Base-by-base conservation (phyloP, 768 basidiomycete genomes). In the Leucocoprinus leucothites region DNA sequence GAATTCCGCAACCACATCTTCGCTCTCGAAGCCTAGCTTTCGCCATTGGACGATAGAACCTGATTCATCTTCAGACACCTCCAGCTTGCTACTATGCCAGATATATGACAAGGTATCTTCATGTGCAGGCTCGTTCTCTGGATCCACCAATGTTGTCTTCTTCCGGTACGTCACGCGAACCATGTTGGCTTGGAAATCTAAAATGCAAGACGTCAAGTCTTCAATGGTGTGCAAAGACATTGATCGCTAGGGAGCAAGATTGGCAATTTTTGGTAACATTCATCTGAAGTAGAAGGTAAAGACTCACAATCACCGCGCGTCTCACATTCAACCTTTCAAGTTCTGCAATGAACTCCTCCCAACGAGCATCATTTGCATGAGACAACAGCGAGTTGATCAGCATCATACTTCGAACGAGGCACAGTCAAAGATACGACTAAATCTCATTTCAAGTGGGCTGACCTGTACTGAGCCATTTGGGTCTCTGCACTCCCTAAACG, bases 171-270 rank as follows among this genome's bases (percentile, higher is more conserved):
- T 84, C 25, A 91, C 82, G 36, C 89, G 84, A 52, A 90, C 75
- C 56, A 93, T 81, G 68, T 91, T 92, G 24, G 89, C 85, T 72
- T 94, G 92, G 68, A 94, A 94, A 65, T 94, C 89, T 53, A 94
- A 77, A 45, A 94, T 87, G 56, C 85, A 87, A 0, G 91, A 93
- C 6, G 87, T 84, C 51, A 93, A 72, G 64, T 94, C 91, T 59
- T 91, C 89, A 47, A 85, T 82, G 25, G 84, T 87, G 61, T 91
- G 87, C 26, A 87, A 79, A 7, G 87, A 84, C 90, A 93, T 94
- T 46, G 94, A 77, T 54, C 86, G 84, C 90, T 94, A 61, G 16
- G 25, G 52, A 44, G 25, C 5, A 31, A 5, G 31, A 31, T 31
- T 11, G 11, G 5, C 31, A 31, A 11, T 18, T 49, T 35, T 34